Base-by-base conservation (phyloP, 2,329 filamentous ascomycete species). In the Aspergillus unguis region DNA sequence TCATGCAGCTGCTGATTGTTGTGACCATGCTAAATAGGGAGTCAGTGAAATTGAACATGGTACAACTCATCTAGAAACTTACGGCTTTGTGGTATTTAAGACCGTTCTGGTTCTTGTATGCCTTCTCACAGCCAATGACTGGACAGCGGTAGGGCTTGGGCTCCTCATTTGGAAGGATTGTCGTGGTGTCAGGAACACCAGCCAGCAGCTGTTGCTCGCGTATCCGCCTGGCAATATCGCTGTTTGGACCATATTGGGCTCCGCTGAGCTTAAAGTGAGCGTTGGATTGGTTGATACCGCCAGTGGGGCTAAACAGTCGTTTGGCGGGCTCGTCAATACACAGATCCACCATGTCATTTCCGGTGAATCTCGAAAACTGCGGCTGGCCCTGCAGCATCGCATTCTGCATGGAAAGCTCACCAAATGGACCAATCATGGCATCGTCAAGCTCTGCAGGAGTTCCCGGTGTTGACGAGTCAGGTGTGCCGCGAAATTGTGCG, bases 41-140 rank as follows among this genome's bases (percentile, higher is more conserved):
- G 48, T 50, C 26, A 50, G 48, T 33, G 62, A 46, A 38, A 17
- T 44, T 5, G 2, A 35, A 50, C 27, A 3, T 6, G 5, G 5
- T 10, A 25, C 23, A 17, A 17, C 17, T 17, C 17, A 17, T 17
- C 17, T 17, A 17, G 17, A 17, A 2, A 76, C 80, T 73, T 75
- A 83, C 81, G 67, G 81, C 77, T 75, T 87, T 87, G 74, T 87
- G 85, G 64, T 90, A 99, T 83, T 97, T 99, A 52, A 99, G 80
- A 45, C 94, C 94, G 63, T 99, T 99, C 71, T 97, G 94, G 71
- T 99, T 99, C 80, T 99, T 99, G 77, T 99, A 99, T 0, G 94
- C 92, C 79, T 99, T 99, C 72, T 97, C 94, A 67, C 94, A 99
- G 5, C 94, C 94, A 69, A 99, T 95, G 46, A 99, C 94, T 1